phyloP scores from a whole-genome alignment of 768 basidiomycete species.

The Clitopilus passeckerianus region DNA sequence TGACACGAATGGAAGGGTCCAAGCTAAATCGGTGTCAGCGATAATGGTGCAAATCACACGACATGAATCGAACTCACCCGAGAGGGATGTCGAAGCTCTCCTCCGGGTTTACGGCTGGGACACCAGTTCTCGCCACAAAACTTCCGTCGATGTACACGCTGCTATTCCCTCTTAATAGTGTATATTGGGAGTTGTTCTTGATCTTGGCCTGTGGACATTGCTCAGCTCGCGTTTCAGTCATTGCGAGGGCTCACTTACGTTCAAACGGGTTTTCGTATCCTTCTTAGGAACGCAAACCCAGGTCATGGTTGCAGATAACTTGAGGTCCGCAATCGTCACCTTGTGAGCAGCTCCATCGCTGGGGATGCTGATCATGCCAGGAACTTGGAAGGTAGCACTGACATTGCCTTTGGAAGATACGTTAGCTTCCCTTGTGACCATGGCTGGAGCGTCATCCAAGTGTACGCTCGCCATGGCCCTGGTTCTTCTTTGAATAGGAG shows the following conservation, averaged over 20 bases:
- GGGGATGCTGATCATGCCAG: constrained; percentile 9
- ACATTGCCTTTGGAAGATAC: constrained; percentile 6
- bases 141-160: constrained; percentile 25
- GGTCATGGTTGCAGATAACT: constrained; percentile 6
- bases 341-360: constrained; percentile 9
- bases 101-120: constrained; percentile 19
- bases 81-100: constrained; percentile 25
- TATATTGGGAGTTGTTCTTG: constrained; percentile 20
- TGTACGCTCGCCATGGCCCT: too few species aligned
- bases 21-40: constrained; percentile 3
- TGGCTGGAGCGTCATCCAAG: background rate
- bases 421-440: background rate
- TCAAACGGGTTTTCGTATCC: constrained; percentile 3
- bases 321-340: constrained; percentile 6
- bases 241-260: background rate
- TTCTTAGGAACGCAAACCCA: constrained; percentile 6
- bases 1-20: constrained; percentile 17
- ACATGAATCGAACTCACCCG: constrained; percentile 10
- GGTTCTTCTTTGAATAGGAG: background rate
- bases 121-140: constrained; percentile 18
- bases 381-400: constrained; percentile 8
- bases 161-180: constrained; percentile 15
- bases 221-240: too few species aligned
- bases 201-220: constrained; percentile 17
- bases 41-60: background rate